These are phyloP conservation scores for Actinomortierella wolfii DNA, from an alignment of 371 early-diverging fungal genomes.

Conservation along the genomic window DNA sequence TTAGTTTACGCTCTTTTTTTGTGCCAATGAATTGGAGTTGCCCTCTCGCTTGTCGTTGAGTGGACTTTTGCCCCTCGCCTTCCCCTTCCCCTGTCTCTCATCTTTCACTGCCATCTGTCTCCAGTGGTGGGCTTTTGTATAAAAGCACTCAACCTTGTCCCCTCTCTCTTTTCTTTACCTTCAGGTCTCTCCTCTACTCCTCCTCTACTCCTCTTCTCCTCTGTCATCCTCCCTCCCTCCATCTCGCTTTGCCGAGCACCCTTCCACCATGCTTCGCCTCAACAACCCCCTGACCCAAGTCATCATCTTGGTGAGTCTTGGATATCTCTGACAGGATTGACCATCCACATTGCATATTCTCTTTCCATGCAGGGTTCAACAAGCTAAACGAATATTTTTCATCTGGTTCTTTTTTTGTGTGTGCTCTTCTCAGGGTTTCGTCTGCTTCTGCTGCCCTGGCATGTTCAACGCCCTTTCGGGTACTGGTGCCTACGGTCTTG, in stretches of 20 bases:
- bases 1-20: too few species aligned
- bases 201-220: conserved; percentile 3
- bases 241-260: not conserved
- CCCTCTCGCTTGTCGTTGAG: not conserved
- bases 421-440: conserved; percentile 49
- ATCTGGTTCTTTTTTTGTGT: not conserved
- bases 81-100: not conserved
- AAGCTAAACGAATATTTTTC: too few species aligned
- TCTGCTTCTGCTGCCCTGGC: conserved; percentile 83
- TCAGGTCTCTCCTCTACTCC: conserved; percentile 4
- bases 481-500: conserved; percentile 60
- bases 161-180: conserved; percentile 7
- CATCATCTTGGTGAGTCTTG: conserved; percentile 48
- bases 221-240: conserved; percentile 1
- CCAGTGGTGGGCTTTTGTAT: not conserved
- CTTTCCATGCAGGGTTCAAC: too few species aligned
- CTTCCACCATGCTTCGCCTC: conserved; percentile 17
- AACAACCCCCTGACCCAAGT: conserved; percentile 60
- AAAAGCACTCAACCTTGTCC: too few species aligned
- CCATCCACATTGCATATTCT: not conserved
- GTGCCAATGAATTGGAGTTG: too few species aligned
- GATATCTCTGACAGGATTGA: too few species aligned
- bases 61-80: not conserved
- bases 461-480: conserved; percentile 85
- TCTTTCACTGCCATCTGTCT: not conserved